Evolutionary conservation across 495 filamentous ascomycete genomes (phyloP).

Genomic region (Letharia lupina): DNA sequence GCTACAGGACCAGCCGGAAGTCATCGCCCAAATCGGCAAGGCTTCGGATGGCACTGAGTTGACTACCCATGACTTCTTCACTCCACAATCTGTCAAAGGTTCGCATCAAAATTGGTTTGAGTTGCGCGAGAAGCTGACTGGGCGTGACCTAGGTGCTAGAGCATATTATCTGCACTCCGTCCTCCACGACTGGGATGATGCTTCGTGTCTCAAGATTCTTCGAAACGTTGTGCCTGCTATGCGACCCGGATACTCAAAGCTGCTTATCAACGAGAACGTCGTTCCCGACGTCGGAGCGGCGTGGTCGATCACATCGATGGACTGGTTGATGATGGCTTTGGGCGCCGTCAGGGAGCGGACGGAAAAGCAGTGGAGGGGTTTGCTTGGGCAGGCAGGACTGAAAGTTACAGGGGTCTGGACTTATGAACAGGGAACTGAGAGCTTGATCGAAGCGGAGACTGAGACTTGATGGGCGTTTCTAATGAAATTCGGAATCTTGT

Average conservation of each 20-base stretch:
- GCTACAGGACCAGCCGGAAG: conserved; percentile 41
- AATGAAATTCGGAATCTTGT: neutral
- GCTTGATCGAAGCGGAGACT: neutral
- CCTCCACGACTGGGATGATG: neutral
- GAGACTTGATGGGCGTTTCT: neutral
- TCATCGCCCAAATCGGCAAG: conserved; percentile 33
- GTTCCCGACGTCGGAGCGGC: conserved; percentile 37
- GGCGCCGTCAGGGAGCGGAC: conserved; percentile 34
- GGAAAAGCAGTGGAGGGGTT: conserved; percentile 25
- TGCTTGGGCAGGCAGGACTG: conserved; percentile 39
- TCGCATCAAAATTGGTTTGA: neutral
- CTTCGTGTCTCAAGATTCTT: neutral
- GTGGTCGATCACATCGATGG: conserved; percentile 36
- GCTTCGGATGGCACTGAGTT: conserved; percentile 25
- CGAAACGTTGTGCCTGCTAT: neutral
- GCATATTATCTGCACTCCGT: conserved; percentile 1
- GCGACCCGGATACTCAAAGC: neutral
- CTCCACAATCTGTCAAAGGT: conserved; percentile 37
- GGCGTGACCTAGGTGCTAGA: neutral
- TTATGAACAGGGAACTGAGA: neutral
- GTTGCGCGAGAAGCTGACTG: neutral
- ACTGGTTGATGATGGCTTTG: conserved; percentile 41
- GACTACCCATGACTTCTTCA: conserved; percentile 44
- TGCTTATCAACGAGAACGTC: conserved; percentile 44
- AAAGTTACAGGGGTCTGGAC: conserved; percentile 22